Evolutionary conservation across 768 basidiomycete species (phyloP).

Genomic region (Paxillus ammoniavirescens): DNA sequence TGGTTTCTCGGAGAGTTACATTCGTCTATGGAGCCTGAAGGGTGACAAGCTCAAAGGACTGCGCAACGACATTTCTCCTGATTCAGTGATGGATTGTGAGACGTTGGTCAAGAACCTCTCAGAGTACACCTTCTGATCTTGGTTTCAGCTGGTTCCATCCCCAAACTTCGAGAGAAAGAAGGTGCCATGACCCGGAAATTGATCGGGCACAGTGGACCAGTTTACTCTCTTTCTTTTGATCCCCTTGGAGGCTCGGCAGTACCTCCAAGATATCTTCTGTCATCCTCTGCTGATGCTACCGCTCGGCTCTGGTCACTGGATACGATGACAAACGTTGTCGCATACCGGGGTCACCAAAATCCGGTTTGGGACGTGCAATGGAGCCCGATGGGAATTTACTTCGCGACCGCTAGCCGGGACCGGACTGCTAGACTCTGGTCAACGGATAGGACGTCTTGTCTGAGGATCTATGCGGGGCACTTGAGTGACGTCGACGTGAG

Average conservation of each 20-base stretch:
- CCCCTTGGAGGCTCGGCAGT: conserved; percentile 83
- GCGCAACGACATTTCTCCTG: conserved; percentile 71
- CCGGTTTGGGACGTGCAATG: conserved; percentile 99
- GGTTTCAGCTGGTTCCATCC: conserved; percentile 51
- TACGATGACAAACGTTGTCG: conserved; percentile 90
- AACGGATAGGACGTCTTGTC: conserved; percentile 81
- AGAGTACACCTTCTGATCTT: conserved; percentile 1
- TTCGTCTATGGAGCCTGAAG: conserved; percentile 92
- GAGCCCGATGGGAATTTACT: conserved; percentile 98
- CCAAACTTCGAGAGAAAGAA: conserved; percentile 74
- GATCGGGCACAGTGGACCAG: conserved; percentile 94
- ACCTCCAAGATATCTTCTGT: conserved; percentile 85
- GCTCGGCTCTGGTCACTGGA: conserved; percentile 93
- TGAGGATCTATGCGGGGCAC: conserved; percentile 94
- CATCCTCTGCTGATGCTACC: conserved; percentile 90
- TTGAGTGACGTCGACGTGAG: conserved; percentile 95
- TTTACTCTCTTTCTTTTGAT: conserved; percentile 93
- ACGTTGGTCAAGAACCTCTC: conserved; percentile 1
- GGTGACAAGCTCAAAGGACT: conserved; percentile 82
- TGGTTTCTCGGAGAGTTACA: conserved; percentile 94
- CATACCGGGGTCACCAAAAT: conserved; percentile 93
- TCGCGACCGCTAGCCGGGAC: conserved; percentile 93
- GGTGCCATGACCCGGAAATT: conserved; percentile 86
- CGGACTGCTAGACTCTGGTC: conserved; percentile 95
- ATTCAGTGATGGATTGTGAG: conserved; percentile 69